Percentiles rank a stretch among this genome's conserved stretches.
Evolutionary conservation across 139 green algal genomes (phyloP).

Genomic region (Desmodesmus armatus): DNA sequence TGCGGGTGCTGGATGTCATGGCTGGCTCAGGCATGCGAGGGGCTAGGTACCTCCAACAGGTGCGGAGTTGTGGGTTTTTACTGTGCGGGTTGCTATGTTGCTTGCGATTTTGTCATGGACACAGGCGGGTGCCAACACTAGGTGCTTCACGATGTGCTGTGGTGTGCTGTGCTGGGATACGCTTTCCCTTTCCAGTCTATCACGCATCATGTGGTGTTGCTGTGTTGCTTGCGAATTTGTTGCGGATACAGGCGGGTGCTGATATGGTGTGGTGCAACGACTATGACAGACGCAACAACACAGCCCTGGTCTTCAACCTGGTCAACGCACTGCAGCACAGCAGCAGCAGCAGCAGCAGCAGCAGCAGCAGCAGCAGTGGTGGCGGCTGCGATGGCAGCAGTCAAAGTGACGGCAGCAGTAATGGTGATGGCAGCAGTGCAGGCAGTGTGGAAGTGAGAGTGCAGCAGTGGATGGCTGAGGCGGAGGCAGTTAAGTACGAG

Average conservation of each 20-base stretch:
- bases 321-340: conserved; percentile 18
- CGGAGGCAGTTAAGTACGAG: neutral
- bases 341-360: conserved; percentile 15
- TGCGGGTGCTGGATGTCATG: conserved; percentile 76
- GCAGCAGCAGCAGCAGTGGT: conserved; percentile 20
- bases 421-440: neutral
- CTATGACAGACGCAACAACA: conserved; percentile 51
- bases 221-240: neutral
- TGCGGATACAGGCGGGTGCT: conserved; percentile 65
- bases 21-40: conserved; percentile 66
- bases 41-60: conserved; percentile 67
- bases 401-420: conserved; percentile 21
- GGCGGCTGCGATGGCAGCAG: neutral
- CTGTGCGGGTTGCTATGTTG: neutral
- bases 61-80: conserved; percentile 2
- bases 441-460: neutral
- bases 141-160: too few relatives aligned
- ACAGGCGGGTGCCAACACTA: conserved; percentile 68
- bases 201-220: neutral
- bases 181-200: too few relatives aligned
- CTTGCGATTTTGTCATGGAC: neutral
- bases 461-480: neutral
- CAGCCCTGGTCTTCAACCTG: conserved; percentile 63
- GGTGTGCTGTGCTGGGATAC: too few relatives aligned
- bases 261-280: conserved; percentile 82